phyloP scores from a whole-genome alignment of 768 basidiomycete genomes.

The Lepiota venenata region DNA sequence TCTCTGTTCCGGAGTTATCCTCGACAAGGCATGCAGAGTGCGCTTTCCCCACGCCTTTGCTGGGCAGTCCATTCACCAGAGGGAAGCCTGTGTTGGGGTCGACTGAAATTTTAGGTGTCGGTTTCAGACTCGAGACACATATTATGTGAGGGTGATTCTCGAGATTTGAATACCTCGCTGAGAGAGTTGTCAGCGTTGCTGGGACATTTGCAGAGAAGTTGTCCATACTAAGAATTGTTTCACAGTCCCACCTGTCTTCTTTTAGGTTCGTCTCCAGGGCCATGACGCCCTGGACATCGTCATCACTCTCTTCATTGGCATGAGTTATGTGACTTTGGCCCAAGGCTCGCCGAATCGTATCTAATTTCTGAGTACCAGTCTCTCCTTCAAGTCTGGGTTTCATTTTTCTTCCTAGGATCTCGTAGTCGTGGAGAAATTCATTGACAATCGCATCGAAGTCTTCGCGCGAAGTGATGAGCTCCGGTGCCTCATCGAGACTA shows the following conservation, averaged over 20 bases:
- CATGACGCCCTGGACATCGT: constrained; percentile 40
- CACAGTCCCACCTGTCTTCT: constrained; percentile 91
- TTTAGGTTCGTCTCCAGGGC: constrained; percentile 50
- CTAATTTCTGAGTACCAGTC: constrained; percentile 74
- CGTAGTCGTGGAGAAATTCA: constrained; percentile 90
- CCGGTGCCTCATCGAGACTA: constrained; percentile 55
- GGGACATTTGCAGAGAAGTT: not conserved
- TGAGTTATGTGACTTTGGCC: constrained; percentile 64
- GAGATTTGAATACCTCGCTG: constrained; percentile 95
- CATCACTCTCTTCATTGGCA: constrained; percentile 39
- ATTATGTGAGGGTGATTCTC: constrained; percentile 96
- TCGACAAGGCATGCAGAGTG: constrained; percentile 12
- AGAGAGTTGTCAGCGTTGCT: constrained; percentile 7
- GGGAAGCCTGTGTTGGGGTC: constrained; percentile 82
- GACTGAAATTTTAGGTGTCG: constrained; percentile 61
- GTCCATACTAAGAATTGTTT: constrained; percentile 86
- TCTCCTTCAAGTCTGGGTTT: constrained; percentile 71
- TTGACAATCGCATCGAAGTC: constrained; percentile 92
- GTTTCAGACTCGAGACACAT: constrained; percentile 52
- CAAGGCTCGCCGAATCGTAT: constrained; percentile 73
- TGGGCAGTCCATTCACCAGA: constrained; percentile 27
- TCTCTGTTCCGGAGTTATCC: constrained; percentile 18
- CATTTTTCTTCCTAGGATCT: constrained; percentile 86
- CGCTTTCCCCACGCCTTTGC: constrained; percentile 6
- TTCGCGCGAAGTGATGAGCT: constrained; percentile 75